A percentile compares a stretch with the other conserved stretches of the same genome.
phyloP scores from a whole-genome alignment of 1,139 yeast genomes.

The Diutina sp. region DNA sequence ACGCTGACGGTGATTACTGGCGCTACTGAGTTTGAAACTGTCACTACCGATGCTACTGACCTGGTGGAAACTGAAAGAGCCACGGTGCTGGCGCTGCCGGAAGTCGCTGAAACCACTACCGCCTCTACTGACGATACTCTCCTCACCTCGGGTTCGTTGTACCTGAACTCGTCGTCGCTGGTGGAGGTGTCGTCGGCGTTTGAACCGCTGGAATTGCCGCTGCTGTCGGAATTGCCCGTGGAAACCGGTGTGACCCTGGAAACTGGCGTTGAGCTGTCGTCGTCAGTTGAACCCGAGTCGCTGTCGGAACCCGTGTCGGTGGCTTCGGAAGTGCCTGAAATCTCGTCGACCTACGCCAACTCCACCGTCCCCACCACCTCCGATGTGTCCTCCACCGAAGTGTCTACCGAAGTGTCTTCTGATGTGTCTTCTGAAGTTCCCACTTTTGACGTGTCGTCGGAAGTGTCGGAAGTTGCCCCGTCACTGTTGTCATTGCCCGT shows the following conservation, averaged over 20 bases:
- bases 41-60: neutral
- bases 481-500: neutral
- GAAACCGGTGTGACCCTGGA: neutral
- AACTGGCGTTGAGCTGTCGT: too few relatives aligned
- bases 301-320: neutral
- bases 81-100: neutral
- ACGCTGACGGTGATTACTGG: slow-evolving; percentile 1
- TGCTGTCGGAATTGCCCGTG: neutral
- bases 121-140: neutral
- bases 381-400: too few relatives aligned
- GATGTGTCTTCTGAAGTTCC: too few relatives aligned
- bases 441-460: too few relatives aligned
- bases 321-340: neutral
- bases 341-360: neutral
- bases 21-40: neutral
- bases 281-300: neutral
- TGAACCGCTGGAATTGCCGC: neutral
- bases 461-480: neutral
- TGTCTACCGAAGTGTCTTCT: too few relatives aligned
- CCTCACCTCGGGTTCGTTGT: neutral
- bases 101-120: neutral
- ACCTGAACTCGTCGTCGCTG: neutral
- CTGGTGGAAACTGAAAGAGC: neutral
- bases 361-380: neutral
- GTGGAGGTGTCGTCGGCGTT: neutral